Evolutionary conservation across 2,329 filamentous ascomycete genomes (phyloP).

Genomic region (Epichloe scottii): DNA sequence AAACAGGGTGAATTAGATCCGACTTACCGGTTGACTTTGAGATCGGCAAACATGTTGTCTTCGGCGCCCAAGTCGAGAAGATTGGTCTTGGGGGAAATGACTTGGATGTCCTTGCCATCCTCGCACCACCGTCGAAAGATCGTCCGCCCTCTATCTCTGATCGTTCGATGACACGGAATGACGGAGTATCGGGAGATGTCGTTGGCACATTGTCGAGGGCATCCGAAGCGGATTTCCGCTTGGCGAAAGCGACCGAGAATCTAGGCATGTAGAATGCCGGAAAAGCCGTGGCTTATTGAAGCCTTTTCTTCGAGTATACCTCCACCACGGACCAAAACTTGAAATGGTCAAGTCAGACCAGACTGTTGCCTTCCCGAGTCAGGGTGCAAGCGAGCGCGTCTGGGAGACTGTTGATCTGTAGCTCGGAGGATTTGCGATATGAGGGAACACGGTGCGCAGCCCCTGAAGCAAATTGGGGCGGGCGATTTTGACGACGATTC

Average conservation of each 20-base stretch:
- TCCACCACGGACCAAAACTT: neutral
- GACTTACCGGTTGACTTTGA: conserved; percentile 43
- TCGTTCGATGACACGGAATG: conserved; percentile 47
- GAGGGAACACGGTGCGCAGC: no score
- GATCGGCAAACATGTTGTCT: conserved; percentile 46
- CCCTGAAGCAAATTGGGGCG: no score
- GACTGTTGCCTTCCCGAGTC: neutral
- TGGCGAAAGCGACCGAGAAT: conserved; percentile 45
- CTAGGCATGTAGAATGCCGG: conserved; percentile 43
- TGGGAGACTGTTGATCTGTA: neutral
- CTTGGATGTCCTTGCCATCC: conserved; percentile 25
- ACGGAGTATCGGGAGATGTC: conserved; percentile 31
- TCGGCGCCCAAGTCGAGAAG: conserved; percentile 31
- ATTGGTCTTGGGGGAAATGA: conserved; percentile 26
- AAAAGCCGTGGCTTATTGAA: conserved; percentile 3
- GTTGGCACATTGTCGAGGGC: conserved; percentile 38
- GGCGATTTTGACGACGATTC: no score
- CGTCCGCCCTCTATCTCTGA: conserved; percentile 31
- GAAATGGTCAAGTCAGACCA: neutral
- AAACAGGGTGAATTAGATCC: neutral
- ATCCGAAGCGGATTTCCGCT: conserved; percentile 48
- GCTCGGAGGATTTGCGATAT: neutral
- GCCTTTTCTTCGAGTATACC: neutral
- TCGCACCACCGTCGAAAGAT: conserved; percentile 38
- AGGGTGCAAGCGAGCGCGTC: neutral